phyloP scores from a whole-genome alignment of 768 basidiomycete species.

The Kwoniella newhampshirensis region DNA sequence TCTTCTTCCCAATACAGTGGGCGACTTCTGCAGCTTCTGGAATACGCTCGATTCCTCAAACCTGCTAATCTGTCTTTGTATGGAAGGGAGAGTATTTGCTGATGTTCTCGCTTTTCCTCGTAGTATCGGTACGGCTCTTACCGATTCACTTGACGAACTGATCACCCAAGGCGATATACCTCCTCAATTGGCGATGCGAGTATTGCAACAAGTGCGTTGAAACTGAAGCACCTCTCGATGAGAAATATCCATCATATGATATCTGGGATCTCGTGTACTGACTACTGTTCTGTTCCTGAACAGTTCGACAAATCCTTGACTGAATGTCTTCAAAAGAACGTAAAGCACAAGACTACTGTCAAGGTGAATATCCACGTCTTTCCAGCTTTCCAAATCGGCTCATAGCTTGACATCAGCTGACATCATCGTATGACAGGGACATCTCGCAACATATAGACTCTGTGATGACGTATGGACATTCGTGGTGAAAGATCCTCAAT shows the following conservation, averaged over 20 bases:
- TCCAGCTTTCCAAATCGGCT: background rate
- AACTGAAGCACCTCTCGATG: too few species aligned
- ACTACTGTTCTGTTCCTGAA: background rate
- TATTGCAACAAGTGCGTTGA: constrained; percentile 86
- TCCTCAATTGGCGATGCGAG: constrained; percentile 97
- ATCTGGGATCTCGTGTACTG: background rate
- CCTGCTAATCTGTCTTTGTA: background rate
- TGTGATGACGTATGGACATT: constrained; percentile 85
- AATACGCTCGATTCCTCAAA: background rate
- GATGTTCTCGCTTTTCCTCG: background rate
- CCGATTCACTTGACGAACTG: constrained; percentile 96
- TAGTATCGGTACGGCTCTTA: constrained; percentile 95
- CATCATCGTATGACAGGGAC: constrained; percentile 62
- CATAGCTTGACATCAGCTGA: background rate
- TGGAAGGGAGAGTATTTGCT: background rate
- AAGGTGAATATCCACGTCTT: constrained; percentile 66
- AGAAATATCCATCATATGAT: background rate
- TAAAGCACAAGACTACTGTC: constrained; percentile 89
- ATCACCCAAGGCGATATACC: constrained; percentile 96
- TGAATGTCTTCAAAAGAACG: constrained; percentile 85
- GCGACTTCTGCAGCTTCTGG: constrained; percentile 4
- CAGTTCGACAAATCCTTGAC: constrained; percentile 93
- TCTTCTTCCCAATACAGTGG: background rate
- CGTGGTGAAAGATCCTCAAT: constrained; percentile 84
- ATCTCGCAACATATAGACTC: constrained; percentile 70